Conservation (phyloP, 305 asterid genomes). For the Fraxinus nigra region DNA sequence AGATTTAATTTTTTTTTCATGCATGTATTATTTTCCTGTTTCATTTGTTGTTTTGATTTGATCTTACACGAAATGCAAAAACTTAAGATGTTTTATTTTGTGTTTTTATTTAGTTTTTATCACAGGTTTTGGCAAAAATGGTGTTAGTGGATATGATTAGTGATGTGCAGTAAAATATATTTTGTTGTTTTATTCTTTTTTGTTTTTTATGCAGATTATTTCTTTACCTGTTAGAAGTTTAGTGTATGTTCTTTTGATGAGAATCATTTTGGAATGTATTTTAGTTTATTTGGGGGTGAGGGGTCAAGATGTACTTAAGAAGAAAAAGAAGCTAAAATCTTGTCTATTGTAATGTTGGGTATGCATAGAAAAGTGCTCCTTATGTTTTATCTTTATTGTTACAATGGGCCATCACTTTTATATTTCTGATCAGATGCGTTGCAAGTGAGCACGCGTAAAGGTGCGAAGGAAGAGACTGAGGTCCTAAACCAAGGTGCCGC, state of each 20-base stretch:
- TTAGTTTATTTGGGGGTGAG: not conserved
- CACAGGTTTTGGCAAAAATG: not conserved
- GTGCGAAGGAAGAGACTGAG: conserved; percentile 31
- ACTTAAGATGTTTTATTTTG: not conserved
- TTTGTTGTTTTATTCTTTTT: not conserved
- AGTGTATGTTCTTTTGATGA: not conserved
- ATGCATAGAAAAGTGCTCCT: not conserved
- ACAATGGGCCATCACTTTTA: not conserved
- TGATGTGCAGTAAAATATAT: not conserved
- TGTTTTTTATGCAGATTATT: not conserved
- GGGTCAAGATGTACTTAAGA: not conserved
- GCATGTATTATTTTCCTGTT: not conserved
- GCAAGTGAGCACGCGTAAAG: conserved; percentile 19
- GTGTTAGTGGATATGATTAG: not conserved
- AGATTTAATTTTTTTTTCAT: not conserved
- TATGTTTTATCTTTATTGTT: not conserved
- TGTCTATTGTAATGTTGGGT: not conserved
- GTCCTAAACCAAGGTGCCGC: conserved; percentile 24
- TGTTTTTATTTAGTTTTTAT: not conserved
- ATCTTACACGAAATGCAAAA: not conserved
- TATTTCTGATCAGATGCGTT: conserved; percentile 25
- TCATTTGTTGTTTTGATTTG: not conserved
- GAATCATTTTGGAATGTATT: not conserved
- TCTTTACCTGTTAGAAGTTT: not conserved
- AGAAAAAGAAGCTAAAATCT: not conserved